Percentiles rank a stretch among this genome's conserved stretches.
phyloP scores from a whole-genome alignment of 345 rosid genomes.

The Camelina laxa region DNA sequence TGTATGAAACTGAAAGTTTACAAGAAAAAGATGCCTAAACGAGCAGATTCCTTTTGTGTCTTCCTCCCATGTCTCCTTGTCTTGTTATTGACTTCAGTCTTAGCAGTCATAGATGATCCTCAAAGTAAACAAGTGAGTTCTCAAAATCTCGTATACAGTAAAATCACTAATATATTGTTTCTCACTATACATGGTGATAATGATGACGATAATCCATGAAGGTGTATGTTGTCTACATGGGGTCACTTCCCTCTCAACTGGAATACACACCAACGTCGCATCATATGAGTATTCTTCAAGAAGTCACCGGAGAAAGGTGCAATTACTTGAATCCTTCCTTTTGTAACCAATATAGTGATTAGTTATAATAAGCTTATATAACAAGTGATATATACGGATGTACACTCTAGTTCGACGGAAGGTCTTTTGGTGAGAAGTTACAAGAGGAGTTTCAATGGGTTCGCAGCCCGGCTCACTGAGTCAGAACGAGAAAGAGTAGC shows the following conservation, averaged over 20 bases:
- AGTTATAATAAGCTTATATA: neutral
- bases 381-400: neutral
- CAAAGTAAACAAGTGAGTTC: conserved; percentile 21
- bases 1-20: no score
- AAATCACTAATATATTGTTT: neutral
- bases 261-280: conserved; percentile 39
- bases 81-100: no score
- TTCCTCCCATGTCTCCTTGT: no score
- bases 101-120: neutral
- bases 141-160: neutral
- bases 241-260: conserved; percentile 39
- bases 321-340: neutral
- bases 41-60: no score
- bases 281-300: conserved; percentile 46
- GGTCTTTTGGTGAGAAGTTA: conserved; percentile 53
- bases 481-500: conserved; percentile 52
- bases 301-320: conserved; percentile 38
- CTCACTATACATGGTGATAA: neutral
- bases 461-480: conserved; percentile 56
- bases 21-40: no score
- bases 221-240: conserved; percentile 55
- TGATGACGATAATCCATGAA: conserved; percentile 22
- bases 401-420: conserved; percentile 36
- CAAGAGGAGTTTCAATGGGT: conserved; percentile 67
- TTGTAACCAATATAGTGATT: neutral